Base-by-base conservation (phyloP, 1,139 yeast species). In the Kodamaea derodonti region DNA sequence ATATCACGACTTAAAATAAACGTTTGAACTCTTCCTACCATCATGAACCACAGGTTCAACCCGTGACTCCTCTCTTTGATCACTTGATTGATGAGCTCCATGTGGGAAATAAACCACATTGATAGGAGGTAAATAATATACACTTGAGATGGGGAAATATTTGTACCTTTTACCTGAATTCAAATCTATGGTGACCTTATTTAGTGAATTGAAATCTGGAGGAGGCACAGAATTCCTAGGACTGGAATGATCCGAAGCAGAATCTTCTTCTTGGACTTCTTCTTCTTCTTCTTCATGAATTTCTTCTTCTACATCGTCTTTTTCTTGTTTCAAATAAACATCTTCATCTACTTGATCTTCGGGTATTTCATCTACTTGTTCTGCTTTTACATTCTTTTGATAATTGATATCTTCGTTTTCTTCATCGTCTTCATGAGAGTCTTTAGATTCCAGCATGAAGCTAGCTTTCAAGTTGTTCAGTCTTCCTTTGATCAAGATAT, bases 41-140 rank as follows among this genome's bases (percentile, higher is more conserved):
- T 44, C 47, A 24, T 36, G 22, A 14, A 37, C 37, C 13, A 33
- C 32, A 11, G 34, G 15, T 18, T 15, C 31, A 8, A 32, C 33
- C 18, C 32, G 25, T 2, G 31, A 29, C n/a, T 33, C 37, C 36
- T 35, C 27, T 39, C 46, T 34, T 22, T 35, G 39, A 14, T 29
- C 30, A 13, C 28, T 34, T 2, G 56, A 58, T 37, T 68, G 79
- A 46, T 75, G 80, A 2, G 72, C 77, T 5, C 79, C 68, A 48
- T 76, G 82, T 1, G 82, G 82, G 42, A 76, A 70, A 48, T 76
- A 76, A 8, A 75, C 80, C 34, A 71, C 78, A 48, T 75, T 77
- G 20, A 76, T 75, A 1, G 81, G 82, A 8, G 80, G 80, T 34
- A 75, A 57, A 53, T 75, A 75, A 48, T 76, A 76, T 26, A 73